phyloP scores from a whole-genome alignment of 2,329 filamentous ascomycete genomes.

The Nigrospora sphaerica region DNA sequence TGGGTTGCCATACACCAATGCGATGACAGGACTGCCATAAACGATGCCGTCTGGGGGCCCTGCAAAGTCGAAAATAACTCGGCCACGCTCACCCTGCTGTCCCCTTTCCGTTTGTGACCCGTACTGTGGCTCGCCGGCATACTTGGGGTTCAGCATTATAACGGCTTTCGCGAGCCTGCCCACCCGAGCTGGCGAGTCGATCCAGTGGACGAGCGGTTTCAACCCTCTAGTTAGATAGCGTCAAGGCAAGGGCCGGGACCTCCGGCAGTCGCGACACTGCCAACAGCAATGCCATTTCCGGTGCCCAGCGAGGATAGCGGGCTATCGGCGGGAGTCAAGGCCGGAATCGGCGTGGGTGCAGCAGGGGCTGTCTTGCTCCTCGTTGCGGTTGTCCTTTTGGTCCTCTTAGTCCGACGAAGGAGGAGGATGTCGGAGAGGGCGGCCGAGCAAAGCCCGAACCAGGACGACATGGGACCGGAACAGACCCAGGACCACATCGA shows the following conservation, averaged over 20 bases:
- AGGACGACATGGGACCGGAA: too few relatives aligned
- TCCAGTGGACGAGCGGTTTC: slow-evolving; percentile 4
- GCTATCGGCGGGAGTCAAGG: slow-evolving; percentile 4
- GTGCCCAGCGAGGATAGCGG: neutral
- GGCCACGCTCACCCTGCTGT: slow-evolving; percentile 1
- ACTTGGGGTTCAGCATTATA: neutral
- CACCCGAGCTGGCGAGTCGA: neutral
- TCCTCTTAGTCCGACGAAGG: neutral
- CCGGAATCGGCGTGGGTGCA: slow-evolving; percentile 4
- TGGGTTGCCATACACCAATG: slow-evolving; percentile 6
- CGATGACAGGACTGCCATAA: neutral
- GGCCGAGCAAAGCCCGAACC: too few relatives aligned
- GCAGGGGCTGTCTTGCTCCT: slow-evolving; percentile 1
- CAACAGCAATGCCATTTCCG: neutral
- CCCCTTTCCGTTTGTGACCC: slow-evolving; percentile 4
- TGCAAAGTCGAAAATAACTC: slow-evolving; percentile 2
- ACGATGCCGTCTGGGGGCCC: slow-evolving; percentile 2
- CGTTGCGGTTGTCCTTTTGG: neutral
- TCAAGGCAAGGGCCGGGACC: too few relatives aligned
- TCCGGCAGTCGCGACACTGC: neutral
- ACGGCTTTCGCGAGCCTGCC: slow-evolving; percentile 4
- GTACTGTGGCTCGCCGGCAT: neutral
- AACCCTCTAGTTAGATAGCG: neutral
- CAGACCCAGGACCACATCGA: neutral
- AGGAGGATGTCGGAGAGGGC: neutral